Evolutionary conservation across 1,284 basidiomycete genomes (phyloP), one percentile per base, ranked within the genome.

Genomic region (Ceratobasidium sp.): DNA sequence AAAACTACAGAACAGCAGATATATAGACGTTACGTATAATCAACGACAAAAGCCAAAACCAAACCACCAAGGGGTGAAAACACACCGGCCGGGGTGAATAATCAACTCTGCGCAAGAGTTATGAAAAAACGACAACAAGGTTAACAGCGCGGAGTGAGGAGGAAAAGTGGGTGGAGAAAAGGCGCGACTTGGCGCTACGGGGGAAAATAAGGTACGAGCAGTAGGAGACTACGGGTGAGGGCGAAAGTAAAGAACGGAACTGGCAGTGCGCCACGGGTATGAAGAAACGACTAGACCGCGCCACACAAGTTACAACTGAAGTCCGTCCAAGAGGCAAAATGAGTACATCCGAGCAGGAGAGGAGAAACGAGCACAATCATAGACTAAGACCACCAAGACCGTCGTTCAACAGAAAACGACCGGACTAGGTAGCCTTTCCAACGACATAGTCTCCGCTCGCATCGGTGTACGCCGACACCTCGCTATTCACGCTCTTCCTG

Each of bases 401-500:
- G 14, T 53, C 13, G 27, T 29, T 53, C n/a, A 41, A 39, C 4
- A 62, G 41, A 13, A 46, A 46, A 43, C n/a, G 41, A 63, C 24
- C 49, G 11, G 63, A 6, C 37, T 43, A 71, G 16, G 54, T n/a
- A 59, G 68, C 68, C 43, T 59, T 58, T 14, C 68, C 68, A 29
- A 71, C 68, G 8, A 31, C 16, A 29, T 59, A 11, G 41, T 68
- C 65, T 22, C 51, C 65, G 41, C 61, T 46, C 7, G 41, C 34
- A 8, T 59, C 68, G 56, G 54, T 71, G 13, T 69, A 71, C 7
- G 29, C 34, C 27, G 68, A 71, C 11, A 79, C 22, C 41, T 59
- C 68, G 68, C 68, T 71, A 39, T 59, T 71, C 69, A 81, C 77
- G 77, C 83, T 84, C 80, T 81, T 80, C 76, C 81, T 76, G 74